Conservation (phyloP, 108 stramenopile species). For the Chaetoceros muelleri region DNA sequence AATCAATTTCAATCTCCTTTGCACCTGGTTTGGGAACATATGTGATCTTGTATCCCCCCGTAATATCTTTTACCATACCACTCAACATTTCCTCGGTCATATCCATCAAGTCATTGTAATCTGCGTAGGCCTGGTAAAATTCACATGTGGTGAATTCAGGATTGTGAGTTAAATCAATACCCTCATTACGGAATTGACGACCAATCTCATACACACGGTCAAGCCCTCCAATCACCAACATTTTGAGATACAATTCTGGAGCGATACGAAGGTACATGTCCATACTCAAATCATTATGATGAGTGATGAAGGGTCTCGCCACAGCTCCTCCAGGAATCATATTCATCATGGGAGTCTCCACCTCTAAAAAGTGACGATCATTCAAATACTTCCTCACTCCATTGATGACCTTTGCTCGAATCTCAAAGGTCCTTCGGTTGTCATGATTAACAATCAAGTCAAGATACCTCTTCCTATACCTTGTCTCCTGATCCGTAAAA, state of each 20-base stretch:
- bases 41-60: slow-evolving; percentile 91
- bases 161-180: slow-evolving; percentile 99
- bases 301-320: slow-evolving; percentile 95
- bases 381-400: slow-evolving; percentile 91
- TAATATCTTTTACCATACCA: slow-evolving; percentile 92
- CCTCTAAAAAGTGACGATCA: slow-evolving; percentile 93
- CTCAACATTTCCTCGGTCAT: slow-evolving; percentile 96
- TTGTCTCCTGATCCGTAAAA: slow-evolving; percentile 92
- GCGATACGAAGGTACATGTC: slow-evolving; percentile 93
- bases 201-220: slow-evolving; percentile 99
- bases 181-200: slow-evolving; percentile 98
- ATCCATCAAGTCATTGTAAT: slow-evolving; percentile 97
- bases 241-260: slow-evolving; percentile 97
- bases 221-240: slow-evolving; percentile 95
- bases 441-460: slow-evolving; percentile 96
- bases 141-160: slow-evolving; percentile 99
- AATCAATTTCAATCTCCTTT: slow-evolving; percentile 89
- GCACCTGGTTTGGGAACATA: slow-evolving; percentile 90
- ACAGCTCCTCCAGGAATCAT: slow-evolving; percentile 98
- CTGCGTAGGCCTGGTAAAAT: slow-evolving; percentile 98
- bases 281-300: slow-evolving; percentile 95
- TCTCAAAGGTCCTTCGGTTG: slow-evolving; percentile 73
- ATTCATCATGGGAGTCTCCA: slow-evolving; percentile 99
- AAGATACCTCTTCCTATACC: slow-evolving; percentile 97
- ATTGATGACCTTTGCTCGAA: slow-evolving; percentile 88